Percentiles rank a stretch among this genome's conserved stretches.
phyloP scores from a whole-genome alignment of 2,329 filamentous ascomycete species.

The Aspergillus costaricaensis region DNA sequence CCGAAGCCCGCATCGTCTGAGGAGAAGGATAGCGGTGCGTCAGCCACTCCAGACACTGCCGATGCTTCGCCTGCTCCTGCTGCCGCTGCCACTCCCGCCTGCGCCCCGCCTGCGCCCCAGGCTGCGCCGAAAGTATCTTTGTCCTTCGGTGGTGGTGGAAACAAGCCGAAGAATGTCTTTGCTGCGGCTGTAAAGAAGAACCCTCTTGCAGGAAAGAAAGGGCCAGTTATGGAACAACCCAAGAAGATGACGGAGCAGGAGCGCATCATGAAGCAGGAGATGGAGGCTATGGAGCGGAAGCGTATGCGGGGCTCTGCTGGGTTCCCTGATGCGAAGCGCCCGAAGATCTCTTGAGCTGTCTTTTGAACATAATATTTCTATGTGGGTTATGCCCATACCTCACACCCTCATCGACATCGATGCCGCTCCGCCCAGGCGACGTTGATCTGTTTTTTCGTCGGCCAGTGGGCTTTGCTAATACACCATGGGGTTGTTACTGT shows the following conservation, averaged over 20 bases:
- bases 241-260: conserved; percentile 89
- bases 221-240: conserved; percentile 57
- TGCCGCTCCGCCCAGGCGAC: neutral
- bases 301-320: conserved; percentile 44
- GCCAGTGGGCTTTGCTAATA: neutral
- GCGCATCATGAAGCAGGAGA: conserved; percentile 82
- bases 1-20: conserved; percentile 27
- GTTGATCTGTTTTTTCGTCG: neutral
- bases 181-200: conserved; percentile 65
- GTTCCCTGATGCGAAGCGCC: conserved; percentile 37
- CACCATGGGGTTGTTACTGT: neutral
- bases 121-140: conserved; percentile 56
- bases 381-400: neutral
- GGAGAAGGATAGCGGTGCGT: conserved; percentile 20
- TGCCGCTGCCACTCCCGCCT: conserved; percentile 12
- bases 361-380: neutral
- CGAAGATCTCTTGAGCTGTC: conserved; percentile 32
- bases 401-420: neutral
- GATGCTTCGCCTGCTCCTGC: conserved; percentile 21
- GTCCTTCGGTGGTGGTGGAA: conserved; percentile 59
- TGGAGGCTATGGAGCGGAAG: conserved; percentile 65
- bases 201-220: conserved; percentile 68
- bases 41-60: conserved; percentile 16
- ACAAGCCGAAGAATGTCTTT: conserved; percentile 67
- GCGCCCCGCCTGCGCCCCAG: conserved; percentile 20